Evolutionary conservation across 352 stramenopile species (phyloP).

Genomic region (Globisporangium nagaii): DNA sequence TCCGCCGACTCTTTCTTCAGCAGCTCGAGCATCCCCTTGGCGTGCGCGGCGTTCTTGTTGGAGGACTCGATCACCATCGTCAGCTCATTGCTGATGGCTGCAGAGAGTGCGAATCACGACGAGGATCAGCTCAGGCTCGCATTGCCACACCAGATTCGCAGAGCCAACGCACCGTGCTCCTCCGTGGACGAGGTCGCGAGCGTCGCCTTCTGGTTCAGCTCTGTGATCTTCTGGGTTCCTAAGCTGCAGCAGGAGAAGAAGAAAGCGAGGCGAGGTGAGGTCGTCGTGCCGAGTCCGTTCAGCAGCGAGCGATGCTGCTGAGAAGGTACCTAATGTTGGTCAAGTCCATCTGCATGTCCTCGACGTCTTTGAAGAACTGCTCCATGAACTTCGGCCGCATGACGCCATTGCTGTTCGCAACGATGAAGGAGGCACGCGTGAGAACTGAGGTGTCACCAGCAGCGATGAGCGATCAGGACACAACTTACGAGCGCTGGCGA

Average conservation of each 20-base stretch:
- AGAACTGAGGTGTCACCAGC: no score
- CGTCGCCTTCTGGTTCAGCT: constrained; percentile 92
- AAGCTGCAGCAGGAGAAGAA: constrained; percentile 25
- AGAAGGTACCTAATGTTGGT: constrained; percentile 71
- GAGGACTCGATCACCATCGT: constrained; percentile 87
- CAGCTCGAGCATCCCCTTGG: constrained; percentile 81
- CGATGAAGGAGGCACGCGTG: neutral
- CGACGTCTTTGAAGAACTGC: constrained; percentile 94
- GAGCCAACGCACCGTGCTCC: constrained; percentile 59
- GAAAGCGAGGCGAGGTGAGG: neutral
- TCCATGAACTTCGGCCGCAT: constrained; percentile 90
- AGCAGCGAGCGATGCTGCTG: no score
- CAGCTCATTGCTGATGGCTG: constrained; percentile 89
- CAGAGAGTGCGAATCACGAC: neutral
- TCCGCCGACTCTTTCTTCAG: constrained; percentile 95
- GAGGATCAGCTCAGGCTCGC: neutral
- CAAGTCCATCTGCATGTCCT: constrained; percentile 93
- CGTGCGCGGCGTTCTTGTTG: constrained; percentile 89
- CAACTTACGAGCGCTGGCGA: constrained; percentile 5
- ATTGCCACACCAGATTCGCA: neutral
- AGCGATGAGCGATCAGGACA: neutral
- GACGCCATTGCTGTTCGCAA: constrained; percentile 27
- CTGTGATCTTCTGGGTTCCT: constrained; percentile 88
- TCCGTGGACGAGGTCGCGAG: constrained; percentile 91
- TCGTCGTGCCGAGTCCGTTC: neutral